phyloP scores from a whole-genome alignment of 2,329 filamentous ascomycete species.

The Alternaria triticina region DNA sequence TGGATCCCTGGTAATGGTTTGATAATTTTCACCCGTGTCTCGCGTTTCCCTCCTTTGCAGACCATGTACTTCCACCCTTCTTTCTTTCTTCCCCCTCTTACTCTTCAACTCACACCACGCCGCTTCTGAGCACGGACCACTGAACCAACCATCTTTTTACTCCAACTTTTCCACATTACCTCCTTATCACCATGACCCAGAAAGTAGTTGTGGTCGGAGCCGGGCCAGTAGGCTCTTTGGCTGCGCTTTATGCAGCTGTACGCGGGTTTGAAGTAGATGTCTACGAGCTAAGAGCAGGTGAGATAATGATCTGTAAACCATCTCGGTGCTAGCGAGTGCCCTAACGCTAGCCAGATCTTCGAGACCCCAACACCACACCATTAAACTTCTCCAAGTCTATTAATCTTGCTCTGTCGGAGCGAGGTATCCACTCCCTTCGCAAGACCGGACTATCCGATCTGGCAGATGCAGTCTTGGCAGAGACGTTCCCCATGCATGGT shows the following conservation, averaged over 20 bases:
- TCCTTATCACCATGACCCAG: slow-evolving; percentile 50
- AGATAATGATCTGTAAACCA: slow-evolving; percentile 33
- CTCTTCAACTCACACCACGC: background rate
- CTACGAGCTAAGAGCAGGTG: slow-evolving; percentile 92
- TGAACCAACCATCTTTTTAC: background rate
- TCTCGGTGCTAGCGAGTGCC: background rate
- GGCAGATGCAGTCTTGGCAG: slow-evolving; percentile 73
- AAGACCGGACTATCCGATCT: slow-evolving; percentile 71
- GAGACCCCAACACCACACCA: slow-evolving; percentile 80
- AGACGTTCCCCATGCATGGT: slow-evolving; percentile 90
- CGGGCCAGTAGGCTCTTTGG: slow-evolving; percentile 89
- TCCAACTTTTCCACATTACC: background rate
- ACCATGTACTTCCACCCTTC: background rate
- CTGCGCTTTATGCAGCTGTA: slow-evolving; percentile 88
- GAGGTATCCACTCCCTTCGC: slow-evolving; percentile 87
- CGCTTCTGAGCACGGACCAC: background rate
- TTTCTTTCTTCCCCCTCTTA: background rate
- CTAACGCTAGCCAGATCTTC: slow-evolving; percentile 70
- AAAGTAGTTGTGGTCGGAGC: slow-evolving; percentile 88
- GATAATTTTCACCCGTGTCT: background rate
- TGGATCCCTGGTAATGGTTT: slow-evolving; percentile 5
- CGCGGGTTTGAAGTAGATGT: slow-evolving; percentile 90
- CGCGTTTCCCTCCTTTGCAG: background rate
- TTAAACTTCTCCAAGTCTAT: slow-evolving; percentile 99
- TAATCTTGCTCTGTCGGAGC: slow-evolving; percentile 91